Base-by-base conservation (phyloP, 2,329 filamentous ascomycete species). In the Immersiporthe knoxdaviesiana region DNA sequence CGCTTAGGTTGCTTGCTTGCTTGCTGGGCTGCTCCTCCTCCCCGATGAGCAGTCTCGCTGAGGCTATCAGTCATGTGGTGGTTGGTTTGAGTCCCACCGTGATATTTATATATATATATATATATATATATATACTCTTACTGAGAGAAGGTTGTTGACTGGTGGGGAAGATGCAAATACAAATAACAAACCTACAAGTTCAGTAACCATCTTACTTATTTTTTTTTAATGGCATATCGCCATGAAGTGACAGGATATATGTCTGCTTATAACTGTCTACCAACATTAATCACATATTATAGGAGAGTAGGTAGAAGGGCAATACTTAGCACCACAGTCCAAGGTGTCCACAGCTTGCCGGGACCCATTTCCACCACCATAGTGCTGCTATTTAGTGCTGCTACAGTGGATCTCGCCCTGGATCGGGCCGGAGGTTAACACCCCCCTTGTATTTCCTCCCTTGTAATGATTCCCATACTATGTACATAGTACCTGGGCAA, bases 351-450 rank as follows among this genome's bases (percentile, higher is more conserved):
- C 41, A 44, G 41, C 16, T 16, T 44, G 41, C 41, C 41, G 16
- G 41, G 27, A 59, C 14, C 54, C 54, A 59, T 59, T 18, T 11
- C 41, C 41, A 27, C n/a, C 32, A 60, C 8, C 21, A 47, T n/a
- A n/a, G 21, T 47, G 21, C 44, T 47, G n/a, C 7, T 47, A 11
- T 47, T n/a, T 47, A 47, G 44, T 47, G 44, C 44, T 47, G 18
- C 44, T 47, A n/a, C 44, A 47, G 44, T 47, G 21, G 59, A 24
- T 11, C 16, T 30, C 6, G 30, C 21, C 62, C 44, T 64, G 62
- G 35, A 50, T 64, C 62, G 62, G 62, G 44, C 62, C 62, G 62
- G 62, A 52, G 21, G 24, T 14, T 39, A 10, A 39, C 37, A 4
- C 37, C 37, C 37, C 54, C 54, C 54, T 24, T 47, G 44, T 16